Base-by-base conservation (phyloP, 148 eudicot genomes). In the Limonium bicolor region DNA sequence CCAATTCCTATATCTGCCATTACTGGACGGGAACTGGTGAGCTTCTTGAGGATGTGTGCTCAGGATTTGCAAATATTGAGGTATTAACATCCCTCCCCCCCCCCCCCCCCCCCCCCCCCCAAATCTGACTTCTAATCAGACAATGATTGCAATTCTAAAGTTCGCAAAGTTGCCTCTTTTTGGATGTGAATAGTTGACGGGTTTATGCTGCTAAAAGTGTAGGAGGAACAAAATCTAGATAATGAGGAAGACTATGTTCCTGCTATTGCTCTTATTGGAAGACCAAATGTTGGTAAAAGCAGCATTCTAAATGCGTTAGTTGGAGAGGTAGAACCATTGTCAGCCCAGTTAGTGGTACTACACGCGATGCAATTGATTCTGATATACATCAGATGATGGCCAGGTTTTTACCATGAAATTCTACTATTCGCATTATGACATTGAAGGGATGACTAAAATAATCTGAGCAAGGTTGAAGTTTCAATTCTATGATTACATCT, bases 201-300 rank as follows among this genome's bases (percentile, higher is more conserved):
- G 49, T 32, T 48, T n/a, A 32, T 39, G 18, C 20, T 37, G 20
- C 24, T 56, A 50, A 37, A 54, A 26, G 30, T 51, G 43, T 58
- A 87, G 96, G 83, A 71, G 13, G 37, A 68, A 16, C 64, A 51
- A 53, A 43, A 54, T 68, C 43, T 57, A 38, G 67, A 60, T 43
- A 77, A 65, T 15, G 88, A 66, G 43, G 82, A 80, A 69, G 67
- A 68, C 36, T 77, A 77, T 58, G 49, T 75, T 53, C 95, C 95
- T 46, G 63, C 95, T 22, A 77, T 90, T 54, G 95, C 95, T 5
- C 73, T 90, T 51, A 85, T 90, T 49, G 97, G 97, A 41, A 80
- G 93, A 53, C 97, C 97, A 64, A 90, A 90, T 71, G 97, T 90
- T 41, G 97, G 97, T 41, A 90, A 84, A 73, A 90, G 97, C 63